Percentiles rank a stretch among this genome's conserved stretches.
phyloP scores from a whole-genome alignment of 257 asterid genomes.

The Nicotiana attenuata region DNA sequence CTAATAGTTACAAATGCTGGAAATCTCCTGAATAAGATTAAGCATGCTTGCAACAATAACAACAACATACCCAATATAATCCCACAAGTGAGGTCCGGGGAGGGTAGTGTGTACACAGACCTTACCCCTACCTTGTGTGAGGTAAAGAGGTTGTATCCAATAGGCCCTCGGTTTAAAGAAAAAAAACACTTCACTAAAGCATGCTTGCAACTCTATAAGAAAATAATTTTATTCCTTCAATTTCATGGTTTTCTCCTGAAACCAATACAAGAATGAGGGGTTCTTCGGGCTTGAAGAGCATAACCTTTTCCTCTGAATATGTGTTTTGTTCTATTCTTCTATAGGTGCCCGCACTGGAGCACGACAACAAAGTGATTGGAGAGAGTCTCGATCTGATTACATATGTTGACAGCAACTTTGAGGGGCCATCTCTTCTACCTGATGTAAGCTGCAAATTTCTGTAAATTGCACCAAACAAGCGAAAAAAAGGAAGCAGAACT shows the following conservation, averaged over 20 bases:
- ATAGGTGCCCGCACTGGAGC: slow-evolving; percentile 63
- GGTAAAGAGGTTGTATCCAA: too few relatives aligned
- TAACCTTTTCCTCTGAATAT: not conserved
- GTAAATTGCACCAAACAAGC: not conserved
- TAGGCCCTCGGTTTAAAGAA: too few relatives aligned
- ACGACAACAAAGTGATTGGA: slow-evolving; percentile 48
- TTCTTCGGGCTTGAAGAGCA: not conserved
- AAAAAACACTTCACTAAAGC: not conserved
- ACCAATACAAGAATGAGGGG: not conserved
- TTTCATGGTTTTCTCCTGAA: not conserved
- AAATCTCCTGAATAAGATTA: not conserved
- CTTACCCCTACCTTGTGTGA: too few relatives aligned
- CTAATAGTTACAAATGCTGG: not conserved
- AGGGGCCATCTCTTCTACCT: slow-evolving; percentile 50
- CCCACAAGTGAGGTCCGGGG: too few relatives aligned
- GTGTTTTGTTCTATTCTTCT: slow-evolving; percentile 1
- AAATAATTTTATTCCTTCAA: not conserved
- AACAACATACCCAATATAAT: too few relatives aligned
- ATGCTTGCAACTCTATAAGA: not conserved
- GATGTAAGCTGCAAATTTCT: slow-evolving; percentile 28
- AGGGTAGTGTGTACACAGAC: too few relatives aligned
- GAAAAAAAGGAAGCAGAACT: not conserved
- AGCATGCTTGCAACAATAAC: too few relatives aligned
- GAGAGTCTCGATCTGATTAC: slow-evolving; percentile 59
- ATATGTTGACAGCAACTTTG: slow-evolving; percentile 46